Evolutionary conservation across 768 basidiomycete genomes (phyloP).

Genomic region (Suillus bovinus): DNA sequence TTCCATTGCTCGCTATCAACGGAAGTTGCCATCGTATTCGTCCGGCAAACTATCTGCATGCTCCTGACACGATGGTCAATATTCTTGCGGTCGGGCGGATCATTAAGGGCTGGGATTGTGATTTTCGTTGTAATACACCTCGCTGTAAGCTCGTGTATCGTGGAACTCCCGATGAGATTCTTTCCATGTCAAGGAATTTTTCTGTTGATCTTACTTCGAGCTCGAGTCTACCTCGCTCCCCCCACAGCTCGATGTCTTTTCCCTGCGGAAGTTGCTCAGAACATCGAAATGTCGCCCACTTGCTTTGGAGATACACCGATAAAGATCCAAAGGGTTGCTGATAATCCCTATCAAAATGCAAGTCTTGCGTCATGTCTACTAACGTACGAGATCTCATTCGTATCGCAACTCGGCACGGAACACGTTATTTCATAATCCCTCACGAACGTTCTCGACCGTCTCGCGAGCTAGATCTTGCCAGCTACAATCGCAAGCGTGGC

Average conservation of each 20-base stretch:
- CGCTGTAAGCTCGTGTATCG: neutral
- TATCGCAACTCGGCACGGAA: neutral
- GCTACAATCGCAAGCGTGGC: neutral
- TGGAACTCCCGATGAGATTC: neutral
- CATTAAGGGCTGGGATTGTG: neutral
- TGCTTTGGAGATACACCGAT: neutral
- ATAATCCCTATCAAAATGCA: neutral
- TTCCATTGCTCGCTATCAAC: constrained; percentile 1
- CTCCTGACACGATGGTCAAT: neutral
- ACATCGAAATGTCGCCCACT: neutral
- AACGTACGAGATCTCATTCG: neutral
- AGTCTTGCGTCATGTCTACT: neutral
- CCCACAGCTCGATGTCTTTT: neutral
- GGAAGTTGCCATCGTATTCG: neutral
- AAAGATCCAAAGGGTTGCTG: neutral
- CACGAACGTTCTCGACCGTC: neutral
- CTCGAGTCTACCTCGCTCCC: neutral
- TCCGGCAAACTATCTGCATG: neutral
- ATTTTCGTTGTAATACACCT: neutral
- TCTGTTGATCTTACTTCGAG: neutral
- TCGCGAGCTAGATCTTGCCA: neutral
- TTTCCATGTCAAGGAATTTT: neutral
- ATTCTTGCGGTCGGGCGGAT: neutral
- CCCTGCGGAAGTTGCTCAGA: neutral
- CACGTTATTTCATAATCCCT: neutral